Evolutionary conservation across 305 asterid species (phyloP).

Genomic region (Fraxinus greggii): DNA sequence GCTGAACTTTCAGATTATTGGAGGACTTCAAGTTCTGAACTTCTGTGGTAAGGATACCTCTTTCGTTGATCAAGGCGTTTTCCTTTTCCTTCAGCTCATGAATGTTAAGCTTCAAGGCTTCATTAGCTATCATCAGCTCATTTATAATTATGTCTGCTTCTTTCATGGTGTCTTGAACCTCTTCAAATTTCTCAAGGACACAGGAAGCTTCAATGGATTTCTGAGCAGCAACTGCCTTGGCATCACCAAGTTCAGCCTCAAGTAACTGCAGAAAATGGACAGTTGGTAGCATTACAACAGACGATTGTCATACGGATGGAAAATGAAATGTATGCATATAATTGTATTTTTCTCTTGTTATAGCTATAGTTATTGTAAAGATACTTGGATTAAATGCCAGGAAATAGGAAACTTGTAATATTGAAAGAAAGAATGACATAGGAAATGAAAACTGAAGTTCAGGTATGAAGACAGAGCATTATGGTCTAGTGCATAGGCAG

Average conservation of each 20-base stretch:
- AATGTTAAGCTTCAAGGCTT: slow-evolving; percentile 66
- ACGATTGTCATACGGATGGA: not conserved
- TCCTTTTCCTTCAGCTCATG: slow-evolving; percentile 57
- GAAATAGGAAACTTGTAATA: slow-evolving; percentile 1
- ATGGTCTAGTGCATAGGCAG: not conserved
- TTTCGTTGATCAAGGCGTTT: slow-evolving; percentile 39
- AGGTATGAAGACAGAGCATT: not conserved
- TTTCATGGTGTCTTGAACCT: slow-evolving; percentile 80
- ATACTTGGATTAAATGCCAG: not conserved
- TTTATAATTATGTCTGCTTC: slow-evolving; percentile 93
- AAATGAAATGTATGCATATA: not conserved
- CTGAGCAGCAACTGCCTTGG: slow-evolving; percentile 73
- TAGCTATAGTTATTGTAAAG: not conserved
- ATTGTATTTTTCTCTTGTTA: not conserved
- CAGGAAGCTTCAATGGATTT: slow-evolving; percentile 85
- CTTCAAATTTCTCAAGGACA: slow-evolving; percentile 81
- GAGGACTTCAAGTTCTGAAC: slow-evolving; percentile 57
- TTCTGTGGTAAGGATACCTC: slow-evolving; percentile 46
- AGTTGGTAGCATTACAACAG: not conserved
- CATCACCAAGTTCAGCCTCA: slow-evolving; percentile 77
- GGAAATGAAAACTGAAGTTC: slow-evolving; percentile 3
- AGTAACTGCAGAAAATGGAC: slow-evolving; percentile 52
- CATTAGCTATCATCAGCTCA: slow-evolving; percentile 85
- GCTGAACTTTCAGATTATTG: slow-evolving; percentile 50
- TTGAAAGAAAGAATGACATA: not conserved